Evolutionary conservation across 1,139 yeast genomes (phyloP).

Genomic region (Eremothecium sinecaudum): DNA sequence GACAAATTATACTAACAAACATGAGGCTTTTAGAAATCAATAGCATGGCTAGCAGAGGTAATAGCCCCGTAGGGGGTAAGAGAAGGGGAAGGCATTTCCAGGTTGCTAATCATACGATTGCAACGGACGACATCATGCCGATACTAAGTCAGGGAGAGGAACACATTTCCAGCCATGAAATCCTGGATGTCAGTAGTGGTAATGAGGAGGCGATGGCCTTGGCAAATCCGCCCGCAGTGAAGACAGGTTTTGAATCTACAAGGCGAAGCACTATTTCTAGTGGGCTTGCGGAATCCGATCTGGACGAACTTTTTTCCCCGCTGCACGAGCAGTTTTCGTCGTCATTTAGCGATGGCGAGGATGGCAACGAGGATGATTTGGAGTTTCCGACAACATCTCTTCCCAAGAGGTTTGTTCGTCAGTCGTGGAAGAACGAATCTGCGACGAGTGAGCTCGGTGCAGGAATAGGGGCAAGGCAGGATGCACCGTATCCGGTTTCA

Average conservation of each 20-base stretch:
- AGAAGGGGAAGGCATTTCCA: slow-evolving; percentile 9
- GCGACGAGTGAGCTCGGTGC: not conserved
- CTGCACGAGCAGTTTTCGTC: slow-evolving; percentile 8
- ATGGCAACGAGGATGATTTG: slow-evolving; percentile 16
- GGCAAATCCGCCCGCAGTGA: slow-evolving; percentile 3
- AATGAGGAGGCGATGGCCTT: slow-evolving; percentile 5
- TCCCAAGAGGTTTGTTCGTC: slow-evolving; percentile 18
- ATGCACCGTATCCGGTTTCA: not conserved
- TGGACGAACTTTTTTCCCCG: slow-evolving; percentile 14
- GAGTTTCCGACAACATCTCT: slow-evolving; percentile 15
- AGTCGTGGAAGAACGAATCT: not conserved
- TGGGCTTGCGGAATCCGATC: slow-evolving; percentile 7
- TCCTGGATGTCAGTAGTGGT: not conserved
- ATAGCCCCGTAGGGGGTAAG: slow-evolving; percentile 3
- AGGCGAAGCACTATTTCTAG: not conserved
- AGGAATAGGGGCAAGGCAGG: not conserved
- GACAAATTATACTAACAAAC: too few species aligned
- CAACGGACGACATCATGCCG: slow-evolving; percentile 24
- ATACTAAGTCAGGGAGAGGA: slow-evolving; percentile 7
- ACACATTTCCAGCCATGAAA: not conserved
- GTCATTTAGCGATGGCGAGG: slow-evolving; percentile 11
- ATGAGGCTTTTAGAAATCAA: too few species aligned
- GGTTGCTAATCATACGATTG: slow-evolving; percentile 15
- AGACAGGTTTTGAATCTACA: not conserved
- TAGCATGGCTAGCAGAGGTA: too few species aligned